Conservation (phyloP, 441 rosid species). For the Euphorbia celastroides region DNA sequence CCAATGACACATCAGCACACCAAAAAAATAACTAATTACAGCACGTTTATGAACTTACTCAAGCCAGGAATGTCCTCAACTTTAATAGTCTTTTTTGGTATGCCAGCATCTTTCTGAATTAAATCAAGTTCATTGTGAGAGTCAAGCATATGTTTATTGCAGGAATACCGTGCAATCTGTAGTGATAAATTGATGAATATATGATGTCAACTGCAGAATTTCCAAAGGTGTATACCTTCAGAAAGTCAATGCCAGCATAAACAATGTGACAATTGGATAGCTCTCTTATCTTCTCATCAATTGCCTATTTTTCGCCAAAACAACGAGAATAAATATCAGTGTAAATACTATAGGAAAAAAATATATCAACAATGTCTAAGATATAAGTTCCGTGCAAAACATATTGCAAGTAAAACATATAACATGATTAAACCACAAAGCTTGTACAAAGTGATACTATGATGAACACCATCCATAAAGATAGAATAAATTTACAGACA, state of each 20-base stretch:
- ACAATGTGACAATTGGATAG: conserved; percentile 88
- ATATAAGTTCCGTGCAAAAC: neutral
- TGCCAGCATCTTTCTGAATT: conserved; percentile 80
- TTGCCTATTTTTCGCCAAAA: conserved; percentile 61
- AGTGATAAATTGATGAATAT: neutral
- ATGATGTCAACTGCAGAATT: neutral
- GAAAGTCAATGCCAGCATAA: conserved; percentile 68
- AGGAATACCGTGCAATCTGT: neutral
- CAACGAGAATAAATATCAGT: conserved; percentile 17
- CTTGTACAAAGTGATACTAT: neutral
- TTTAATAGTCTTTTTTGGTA: conserved; percentile 65
- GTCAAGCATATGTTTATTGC: conserved; percentile 3
- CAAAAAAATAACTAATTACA: neutral
- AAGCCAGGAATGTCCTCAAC: conserved; percentile 91
- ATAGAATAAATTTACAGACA: neutral
- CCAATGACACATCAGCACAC: neutral
- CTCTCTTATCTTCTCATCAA: conserved; percentile 93
- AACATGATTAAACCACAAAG: conserved; percentile 3
- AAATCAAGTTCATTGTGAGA: conserved; percentile 24
- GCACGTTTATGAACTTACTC: conserved; percentile 52
- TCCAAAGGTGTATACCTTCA: conserved; percentile 47
- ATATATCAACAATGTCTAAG: neutral
- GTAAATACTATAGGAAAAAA: conserved; percentile 5
- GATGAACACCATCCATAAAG: neutral
- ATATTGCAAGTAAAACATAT: neutral